Evolutionary conservation across 1,284 basidiomycete genomes (phyloP), one percentile per base, ranked within the genome.

Genomic region (Apiotrichum brassicae): DNA sequence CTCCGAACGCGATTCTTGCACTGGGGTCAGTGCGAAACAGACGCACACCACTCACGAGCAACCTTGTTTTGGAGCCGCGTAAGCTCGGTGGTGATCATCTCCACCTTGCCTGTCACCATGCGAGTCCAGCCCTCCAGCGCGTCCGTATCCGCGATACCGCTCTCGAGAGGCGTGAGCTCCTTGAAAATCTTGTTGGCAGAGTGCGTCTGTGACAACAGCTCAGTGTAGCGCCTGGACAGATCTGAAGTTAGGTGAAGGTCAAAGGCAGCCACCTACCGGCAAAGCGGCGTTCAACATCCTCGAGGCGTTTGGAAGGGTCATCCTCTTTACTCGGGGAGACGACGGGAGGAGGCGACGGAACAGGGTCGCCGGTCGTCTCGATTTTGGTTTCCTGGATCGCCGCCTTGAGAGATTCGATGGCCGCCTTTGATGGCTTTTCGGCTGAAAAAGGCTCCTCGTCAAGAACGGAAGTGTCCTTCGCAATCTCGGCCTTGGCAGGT

Each of bases 1-100:
- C 57, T 87, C 84, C 19, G 89, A 79, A 3, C 84, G 84, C 44
- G 82, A 83, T 47, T 88, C 87, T 73, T 92, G 88, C 25, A 82
- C 90, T 92, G 60, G 36, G 8, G 59, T 39, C 23, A n/a, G 30
- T 25, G 8, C n/a, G 20, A 19, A 24, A 44, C 16, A 14, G 14
- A 23, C 18, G 32, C 41, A n/a, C 4, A 16, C 16, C 49, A 71
- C 81, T 65, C 66, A 90, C 90, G 77, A 50, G 79, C 79, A 11
- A 91, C 76, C 64, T 86, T 86, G 49, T 76, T 79, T 50, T 78
- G 83, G 22, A 93, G 70, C 37, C 83, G 79, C 55, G 80, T 82
- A 52, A 90, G 79, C 63, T 93, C 88, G 26, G 56, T 62, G 4
- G 60, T 62, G 44, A 69, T 57, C 60, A 87, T 87, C 75, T 87